Percentiles rank a stretch among this genome's conserved stretches.
Conservation (phyloP, 2,329 filamentous ascomycete species). For the Myriosclerotinia duriaeana region DNA sequence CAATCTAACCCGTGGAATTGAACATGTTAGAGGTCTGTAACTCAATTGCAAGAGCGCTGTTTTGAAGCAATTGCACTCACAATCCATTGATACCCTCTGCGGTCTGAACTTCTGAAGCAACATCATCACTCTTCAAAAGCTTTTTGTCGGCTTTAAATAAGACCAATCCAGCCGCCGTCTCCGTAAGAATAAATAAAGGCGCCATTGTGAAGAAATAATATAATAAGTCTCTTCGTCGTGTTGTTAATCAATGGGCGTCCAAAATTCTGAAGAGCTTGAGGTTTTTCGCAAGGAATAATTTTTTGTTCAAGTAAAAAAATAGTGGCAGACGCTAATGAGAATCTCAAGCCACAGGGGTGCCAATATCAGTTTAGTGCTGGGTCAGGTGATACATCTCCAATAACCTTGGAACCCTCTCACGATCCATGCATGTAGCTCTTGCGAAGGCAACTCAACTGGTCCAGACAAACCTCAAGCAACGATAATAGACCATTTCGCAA, state of each 20-base stretch:
- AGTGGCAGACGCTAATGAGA: constrained; percentile 29
- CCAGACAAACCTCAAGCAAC: constrained; percentile 25
- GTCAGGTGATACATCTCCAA: constrained; percentile 25
- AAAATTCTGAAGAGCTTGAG: constrained; percentile 27
- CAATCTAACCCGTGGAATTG: constrained; percentile 53
- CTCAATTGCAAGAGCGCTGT: constrained; percentile 18
- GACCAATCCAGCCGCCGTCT: constrained; percentile 86
- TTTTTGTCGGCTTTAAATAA: constrained; percentile 99
- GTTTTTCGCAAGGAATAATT: constrained; percentile 33
- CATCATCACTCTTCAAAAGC: constrained; percentile 82
- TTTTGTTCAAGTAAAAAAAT: constrained; percentile 26
- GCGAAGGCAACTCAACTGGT: constrained; percentile 23
- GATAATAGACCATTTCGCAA: constrained; percentile 22
- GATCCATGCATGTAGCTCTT: constrained; percentile 19
- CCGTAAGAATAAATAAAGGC: constrained; percentile 80
- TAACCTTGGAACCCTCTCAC: constrained; percentile 2
- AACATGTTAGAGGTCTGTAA: constrained; percentile 29
- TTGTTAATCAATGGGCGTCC: constrained; percentile 22
- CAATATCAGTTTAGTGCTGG: constrained; percentile 12
- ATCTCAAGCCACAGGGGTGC: constrained; percentile 10
- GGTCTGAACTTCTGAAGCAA: constrained; percentile 71
- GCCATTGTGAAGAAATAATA: constrained; percentile 59
- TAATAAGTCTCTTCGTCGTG: constrained; percentile 24
- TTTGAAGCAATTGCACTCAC: constrained; percentile 54
- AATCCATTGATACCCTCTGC: constrained; percentile 84